A percentile compares a stretch with the other conserved stretches of the same genome.
Evolutionary conservation across 345 rosid genomes (phyloP).

Genomic region (Euphorbia peplus): DNA sequence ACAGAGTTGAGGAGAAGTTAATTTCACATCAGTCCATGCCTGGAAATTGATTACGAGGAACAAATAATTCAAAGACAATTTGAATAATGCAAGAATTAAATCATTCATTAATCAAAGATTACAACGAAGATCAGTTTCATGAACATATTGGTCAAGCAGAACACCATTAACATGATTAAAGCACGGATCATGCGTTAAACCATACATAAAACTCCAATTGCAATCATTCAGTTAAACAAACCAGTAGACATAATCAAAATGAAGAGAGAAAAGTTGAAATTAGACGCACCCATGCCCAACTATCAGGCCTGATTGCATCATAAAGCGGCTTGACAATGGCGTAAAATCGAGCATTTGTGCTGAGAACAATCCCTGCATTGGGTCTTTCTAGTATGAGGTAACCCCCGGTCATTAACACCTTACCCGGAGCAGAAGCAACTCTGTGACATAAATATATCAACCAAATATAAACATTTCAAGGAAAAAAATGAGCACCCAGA

Average conservation of each 20-base stretch:
- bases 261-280: background rate
- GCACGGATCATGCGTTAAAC: background rate
- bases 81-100: background rate
- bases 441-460: constrained; percentile 35
- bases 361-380: constrained; percentile 83
- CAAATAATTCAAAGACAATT: constrained; percentile 1
- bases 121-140: constrained; percentile 1
- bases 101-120: background rate
- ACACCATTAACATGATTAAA: background rate
- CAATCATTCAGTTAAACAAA: background rate
- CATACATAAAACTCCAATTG: background rate
- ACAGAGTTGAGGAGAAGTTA: constrained; percentile 87
- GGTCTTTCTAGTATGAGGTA: constrained; percentile 93
- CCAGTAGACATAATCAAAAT: background rate
- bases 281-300: constrained; percentile 82
- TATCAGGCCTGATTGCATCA: constrained; percentile 61
- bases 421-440: constrained; percentile 97
- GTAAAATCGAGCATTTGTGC: constrained; percentile 90
- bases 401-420: constrained; percentile 93
- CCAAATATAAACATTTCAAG: background rate
- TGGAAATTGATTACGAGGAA: constrained; percentile 25
- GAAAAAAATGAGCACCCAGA: background rate
- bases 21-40: constrained; percentile 82
- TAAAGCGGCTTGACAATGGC: constrained; percentile 75
- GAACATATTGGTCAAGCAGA: background rate